Base-by-base conservation (phyloP, 805 yeast species). In the Monosporozyma yasuniensis region DNA sequence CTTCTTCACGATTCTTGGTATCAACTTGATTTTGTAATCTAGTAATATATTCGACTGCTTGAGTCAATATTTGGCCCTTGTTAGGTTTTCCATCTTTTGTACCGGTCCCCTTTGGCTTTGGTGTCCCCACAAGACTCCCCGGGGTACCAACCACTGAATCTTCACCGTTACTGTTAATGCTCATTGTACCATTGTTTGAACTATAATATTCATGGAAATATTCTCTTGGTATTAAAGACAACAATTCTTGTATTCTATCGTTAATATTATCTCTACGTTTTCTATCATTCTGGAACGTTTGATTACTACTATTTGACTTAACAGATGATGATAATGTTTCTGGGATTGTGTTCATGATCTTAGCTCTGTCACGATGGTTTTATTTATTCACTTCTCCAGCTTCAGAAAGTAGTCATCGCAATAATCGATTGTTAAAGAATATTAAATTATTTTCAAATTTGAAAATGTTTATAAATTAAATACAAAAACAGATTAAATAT, bases 11-110 rank as follows among this genome's bases (percentile, higher is more conserved):
- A 66, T 88, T 88, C 57, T 80, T 84, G 50, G 79, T 80, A 62
- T 88, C 96, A 51, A 88, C 87, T 51, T 77, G 72, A 52, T 78
- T 80, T 62, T 87, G 95, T 34, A 87, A 65, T 52, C 68, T 69
- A 52, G 78, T 80, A 41, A 86, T 78, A 59, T 84, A 85, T 53
- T 83, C 89, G 2, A 85, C 89, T 0, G 87, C 77, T 59, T 83
- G 84, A 8, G 87, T 77, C 51, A 86, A 69, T 2, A 86, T 84
- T 61, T 84, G 91, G 1, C 95, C 95, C 66, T 86, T 86, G 60
- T 84, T 85, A 0, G 95, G 95, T 56, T 83, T 84, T 2, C 91
- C 93, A 58, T 84, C 91, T 54, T 82, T 84, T 0, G 91, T 84
- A 0, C 91, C 91, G 5, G 79, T 72, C 3, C 79, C 76, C 54